A percentile compares a stretch with the other conserved stretches of the same genome.
Conservation (phyloP, 352 stramenopile species). For the Plasmopara halstedii region DNA sequence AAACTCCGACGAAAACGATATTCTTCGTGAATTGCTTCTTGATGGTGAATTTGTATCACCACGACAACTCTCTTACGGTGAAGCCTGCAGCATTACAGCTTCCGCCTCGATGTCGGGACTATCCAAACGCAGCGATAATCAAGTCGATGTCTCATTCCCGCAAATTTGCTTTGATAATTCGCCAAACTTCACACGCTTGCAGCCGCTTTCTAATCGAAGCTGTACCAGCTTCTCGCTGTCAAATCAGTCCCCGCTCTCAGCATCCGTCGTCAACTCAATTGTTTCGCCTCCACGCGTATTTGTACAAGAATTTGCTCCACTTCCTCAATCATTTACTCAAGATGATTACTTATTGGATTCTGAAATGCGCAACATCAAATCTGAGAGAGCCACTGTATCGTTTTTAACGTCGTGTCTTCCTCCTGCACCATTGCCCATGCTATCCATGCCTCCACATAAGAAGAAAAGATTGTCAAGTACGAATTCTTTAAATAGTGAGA, state of each 20-base stretch:
- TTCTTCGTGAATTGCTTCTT: slow-evolving; percentile 64
- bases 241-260: slow-evolving; percentile 27
- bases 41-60: slow-evolving; percentile 64
- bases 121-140: slow-evolving; percentile 40
- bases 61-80: slow-evolving; percentile 30
- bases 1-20: slow-evolving; percentile 56
- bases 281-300: slow-evolving; percentile 68
- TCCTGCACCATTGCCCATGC: slow-evolving; percentile 51
- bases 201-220: slow-evolving; percentile 45
- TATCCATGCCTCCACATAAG: slow-evolving; percentile 70
- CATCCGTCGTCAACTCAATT: slow-evolving; percentile 61
- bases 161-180: slow-evolving; percentile 70
- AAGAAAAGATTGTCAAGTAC: slow-evolving; percentile 42
- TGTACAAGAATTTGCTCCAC: slow-evolving; percentile 63
- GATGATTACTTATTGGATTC: slow-evolving; percentile 28
- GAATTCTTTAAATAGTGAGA: slow-evolving; percentile 19
- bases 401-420: slow-evolving; percentile 52
- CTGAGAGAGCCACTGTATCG: slow-evolving; percentile 21
- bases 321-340: slow-evolving; percentile 61
- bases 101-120: slow-evolving; percentile 6
- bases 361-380: slow-evolving; percentile 19
- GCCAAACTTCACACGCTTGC: slow-evolving; percentile 43
- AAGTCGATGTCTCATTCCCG: slow-evolving; percentile 61
- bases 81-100: slow-evolving; percentile 16
- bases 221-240: slow-evolving; percentile 33